These are phyloP conservation scores for Diaporthe sp. DNA, from an alignment of 2,329 filamentous ascomycete species.

Conservation along the genomic window DNA sequence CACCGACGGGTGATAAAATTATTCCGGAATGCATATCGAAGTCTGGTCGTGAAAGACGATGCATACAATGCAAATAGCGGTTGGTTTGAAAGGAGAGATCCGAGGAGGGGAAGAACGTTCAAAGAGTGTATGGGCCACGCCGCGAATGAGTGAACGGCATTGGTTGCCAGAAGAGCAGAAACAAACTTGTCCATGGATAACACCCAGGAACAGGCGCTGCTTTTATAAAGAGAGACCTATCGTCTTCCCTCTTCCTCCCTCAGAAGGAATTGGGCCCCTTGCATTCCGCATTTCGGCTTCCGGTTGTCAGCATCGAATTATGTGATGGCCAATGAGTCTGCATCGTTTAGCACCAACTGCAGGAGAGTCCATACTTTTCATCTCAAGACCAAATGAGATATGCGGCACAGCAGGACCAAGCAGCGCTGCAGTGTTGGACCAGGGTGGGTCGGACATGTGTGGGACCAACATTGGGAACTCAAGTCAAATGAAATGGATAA, in stretches of 20 bases:
- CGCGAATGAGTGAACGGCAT: not conserved
- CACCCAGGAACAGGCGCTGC: not conserved
- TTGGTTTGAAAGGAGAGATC: not conserved
- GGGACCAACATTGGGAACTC: not conserved
- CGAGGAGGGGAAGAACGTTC: accelerated
- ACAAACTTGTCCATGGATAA: accelerated
- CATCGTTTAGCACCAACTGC: slow-evolving; percentile 7
- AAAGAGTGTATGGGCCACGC: not conserved
- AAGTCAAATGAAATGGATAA: not conserved
- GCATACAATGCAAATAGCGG: not conserved
- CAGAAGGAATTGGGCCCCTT: not conserved
- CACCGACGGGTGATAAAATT: not conserved
- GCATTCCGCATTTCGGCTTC: not conserved
- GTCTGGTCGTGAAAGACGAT: not conserved
- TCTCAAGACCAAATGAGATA: not conserved
- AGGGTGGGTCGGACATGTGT: not conserved
- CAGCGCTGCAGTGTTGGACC: not conserved
- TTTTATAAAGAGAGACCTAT: not conserved
- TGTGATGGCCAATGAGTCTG: not conserved
- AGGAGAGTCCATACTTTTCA: not conserved
- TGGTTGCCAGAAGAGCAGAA: not conserved
- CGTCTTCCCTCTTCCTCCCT: not conserved
- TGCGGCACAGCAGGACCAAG: slow-evolving; percentile 9
- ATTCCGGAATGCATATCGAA: not conserved
- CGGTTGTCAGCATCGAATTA: not conserved